phyloP scores from a whole-genome alignment of 176 grass and related monocot genomes.

The Musa itinerans region DNA sequence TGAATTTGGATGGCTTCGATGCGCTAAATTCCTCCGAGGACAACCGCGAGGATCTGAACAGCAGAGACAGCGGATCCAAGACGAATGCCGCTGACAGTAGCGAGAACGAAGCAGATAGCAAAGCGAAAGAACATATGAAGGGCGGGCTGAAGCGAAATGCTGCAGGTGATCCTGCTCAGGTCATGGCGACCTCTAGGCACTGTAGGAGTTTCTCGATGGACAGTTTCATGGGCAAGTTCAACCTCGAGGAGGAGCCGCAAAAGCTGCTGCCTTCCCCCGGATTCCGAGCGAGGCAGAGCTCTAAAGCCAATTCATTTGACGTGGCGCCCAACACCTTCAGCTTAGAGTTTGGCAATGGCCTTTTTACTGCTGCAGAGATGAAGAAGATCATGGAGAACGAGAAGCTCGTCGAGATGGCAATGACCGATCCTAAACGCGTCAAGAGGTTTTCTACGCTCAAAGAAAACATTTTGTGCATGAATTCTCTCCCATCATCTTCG shows the following conservation, averaged over 20 bases:
- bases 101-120: conserved; percentile 92
- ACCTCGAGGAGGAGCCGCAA: conserved; percentile 33
- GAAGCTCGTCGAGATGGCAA: conserved; percentile 93
- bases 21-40: conserved; percentile 72
- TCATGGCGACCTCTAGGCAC: conserved; percentile 25
- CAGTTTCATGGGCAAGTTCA: conserved; percentile 72
- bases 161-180: conserved; percentile 20
- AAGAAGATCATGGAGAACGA: conserved; percentile 94
- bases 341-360: conserved; percentile 78
- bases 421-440: conserved; percentile 88
- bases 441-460: conserved; percentile 38
- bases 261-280: conserved; percentile 24
- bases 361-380: conserved; percentile 82
- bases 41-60: conserved; percentile 62
- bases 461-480: too few species aligned
- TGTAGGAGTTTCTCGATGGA: conserved; percentile 83
- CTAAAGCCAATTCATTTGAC: neutral
- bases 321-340: conserved; percentile 47
- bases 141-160: conserved; percentile 44
- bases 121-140: conserved; percentile 18
- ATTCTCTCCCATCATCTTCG: neutral
- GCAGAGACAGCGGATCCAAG: conserved; percentile 68
- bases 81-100: conserved; percentile 89
- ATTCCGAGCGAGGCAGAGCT: conserved; percentile 7
- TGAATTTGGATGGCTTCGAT: conserved; percentile 91